phyloP scores from a whole-genome alignment of 1,139 yeast species.

The Nadsonia starkeyi-henricii region DNA sequence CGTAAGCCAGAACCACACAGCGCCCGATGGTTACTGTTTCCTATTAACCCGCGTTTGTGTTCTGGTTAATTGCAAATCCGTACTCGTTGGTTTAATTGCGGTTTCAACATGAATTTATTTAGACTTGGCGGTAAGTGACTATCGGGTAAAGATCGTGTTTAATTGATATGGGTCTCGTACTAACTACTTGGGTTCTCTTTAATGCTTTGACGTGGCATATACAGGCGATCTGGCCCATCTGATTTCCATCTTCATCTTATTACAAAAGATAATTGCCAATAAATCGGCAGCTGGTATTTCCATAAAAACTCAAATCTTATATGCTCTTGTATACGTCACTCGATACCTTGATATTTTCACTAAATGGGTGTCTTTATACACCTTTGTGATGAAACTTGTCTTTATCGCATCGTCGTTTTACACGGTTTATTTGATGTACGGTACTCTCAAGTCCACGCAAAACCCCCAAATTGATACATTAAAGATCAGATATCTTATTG shows the following conservation, averaged over 20 bases:
- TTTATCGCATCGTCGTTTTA: constrained; percentile 65
- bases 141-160: too few relatives aligned
- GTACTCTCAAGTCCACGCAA: constrained; percentile 38
- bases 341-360: constrained; percentile 63
- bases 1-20: too few relatives aligned
- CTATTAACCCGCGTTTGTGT: too few relatives aligned
- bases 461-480: constrained; percentile 63
- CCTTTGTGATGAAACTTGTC: constrained; percentile 64
- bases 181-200: neutral
- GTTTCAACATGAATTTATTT: constrained; percentile 4
- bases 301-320: constrained; percentile 72
- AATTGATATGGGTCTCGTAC: too few relatives aligned
- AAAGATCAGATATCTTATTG: constrained; percentile 56
- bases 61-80: too few relatives aligned
- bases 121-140: neutral
- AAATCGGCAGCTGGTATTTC: constrained; percentile 74
- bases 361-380: constrained; percentile 45
- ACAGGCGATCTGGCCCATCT: constrained; percentile 70
- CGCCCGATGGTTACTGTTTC: too few relatives aligned
- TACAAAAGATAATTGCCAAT: constrained; percentile 53
- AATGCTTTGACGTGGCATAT: too few relatives aligned
- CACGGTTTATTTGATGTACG: constrained; percentile 57
- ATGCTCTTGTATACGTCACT: constrained; percentile 62
- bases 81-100: neutral
- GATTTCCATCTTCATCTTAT: constrained; percentile 61